phyloP scores from a whole-genome alignment of 495 filamentous ascomycete genomes.

The Podospora sp. region DNA sequence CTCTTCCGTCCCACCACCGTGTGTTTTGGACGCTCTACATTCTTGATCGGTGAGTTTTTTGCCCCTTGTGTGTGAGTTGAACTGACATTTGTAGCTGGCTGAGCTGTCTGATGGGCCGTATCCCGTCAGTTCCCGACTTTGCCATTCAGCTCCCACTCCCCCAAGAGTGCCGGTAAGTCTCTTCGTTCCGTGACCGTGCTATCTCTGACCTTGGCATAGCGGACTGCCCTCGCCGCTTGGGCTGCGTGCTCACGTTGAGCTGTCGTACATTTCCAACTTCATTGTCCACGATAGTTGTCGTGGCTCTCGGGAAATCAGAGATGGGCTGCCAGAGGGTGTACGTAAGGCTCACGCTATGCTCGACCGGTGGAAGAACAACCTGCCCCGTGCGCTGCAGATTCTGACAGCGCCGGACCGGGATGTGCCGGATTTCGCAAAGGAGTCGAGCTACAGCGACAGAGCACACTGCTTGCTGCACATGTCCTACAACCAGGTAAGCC shows the following conservation, averaged over 20 bases:
- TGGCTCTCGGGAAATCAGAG: neutral
- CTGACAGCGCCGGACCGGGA: neutral
- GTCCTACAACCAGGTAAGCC: slow-evolving; percentile 44
- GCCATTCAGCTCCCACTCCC: slow-evolving; percentile 40
- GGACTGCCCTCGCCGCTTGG: slow-evolving; percentile 39
- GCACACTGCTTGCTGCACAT: slow-evolving; percentile 42
- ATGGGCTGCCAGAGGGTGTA: neutral
- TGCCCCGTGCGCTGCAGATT: neutral
- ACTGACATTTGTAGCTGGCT: slow-evolving; percentile 36
- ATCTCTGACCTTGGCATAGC: slow-evolving; percentile 21
- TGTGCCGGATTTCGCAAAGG: neutral
- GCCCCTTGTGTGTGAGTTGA: neutral
- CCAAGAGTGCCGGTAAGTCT: slow-evolving; percentile 35
- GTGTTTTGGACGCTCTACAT: slow-evolving; percentile 50
- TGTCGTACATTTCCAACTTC: slow-evolving; percentile 41
- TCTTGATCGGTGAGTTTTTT: slow-evolving; percentile 40
- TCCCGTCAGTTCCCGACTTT: slow-evolving; percentile 38
- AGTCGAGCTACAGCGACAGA: slow-evolving; percentile 30
- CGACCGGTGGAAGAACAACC: neutral
- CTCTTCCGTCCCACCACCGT: slow-evolving; percentile 37
- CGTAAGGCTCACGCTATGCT: neutral
- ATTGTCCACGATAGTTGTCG: slow-evolving; percentile 42
- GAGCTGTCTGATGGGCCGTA: slow-evolving; percentile 48
- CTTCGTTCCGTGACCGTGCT: too few species aligned
- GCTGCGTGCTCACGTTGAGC: slow-evolving; percentile 42